Conservation (phyloP, 148 eudicot genomes). For the Arbutus unedo region DNA sequence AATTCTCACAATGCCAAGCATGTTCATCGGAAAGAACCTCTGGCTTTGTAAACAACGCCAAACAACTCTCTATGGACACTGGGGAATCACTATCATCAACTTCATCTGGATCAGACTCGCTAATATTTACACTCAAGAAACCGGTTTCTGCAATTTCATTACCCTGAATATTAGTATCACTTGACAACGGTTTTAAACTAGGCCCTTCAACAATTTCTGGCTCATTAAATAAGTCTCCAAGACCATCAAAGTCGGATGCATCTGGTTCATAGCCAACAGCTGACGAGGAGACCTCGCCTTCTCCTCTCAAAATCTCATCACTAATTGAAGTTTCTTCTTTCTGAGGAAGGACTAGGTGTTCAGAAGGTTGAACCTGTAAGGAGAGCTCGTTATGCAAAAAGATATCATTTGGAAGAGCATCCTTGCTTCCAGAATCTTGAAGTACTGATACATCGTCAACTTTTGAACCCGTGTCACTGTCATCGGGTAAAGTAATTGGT, state of each 20-base stretch:
- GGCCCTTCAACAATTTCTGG: constrained; percentile 55
- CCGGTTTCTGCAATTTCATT: constrained; percentile 36
- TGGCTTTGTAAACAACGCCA: constrained; percentile 60
- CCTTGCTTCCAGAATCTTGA: constrained; percentile 29
- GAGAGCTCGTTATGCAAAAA: constrained; percentile 24
- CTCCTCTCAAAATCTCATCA: constrained; percentile 11
- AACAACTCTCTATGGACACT: constrained; percentile 81
- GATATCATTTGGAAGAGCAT: constrained; percentile 23
- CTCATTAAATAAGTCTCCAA: constrained; percentile 80
- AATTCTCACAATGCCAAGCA: constrained; percentile 93
- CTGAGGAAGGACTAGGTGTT: neutral
- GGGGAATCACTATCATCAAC: constrained; percentile 78
- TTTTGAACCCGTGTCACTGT: constrained; percentile 22
- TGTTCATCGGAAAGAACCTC: constrained; percentile 25
- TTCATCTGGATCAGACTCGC: constrained; percentile 88
- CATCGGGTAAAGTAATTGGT: constrained; percentile 27
- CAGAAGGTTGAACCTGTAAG: constrained; percentile 3
- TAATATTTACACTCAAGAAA: constrained; percentile 36
- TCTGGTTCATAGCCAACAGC: neutral
- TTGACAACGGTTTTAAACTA: constrained; percentile 10
- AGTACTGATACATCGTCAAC: constrained; percentile 15
- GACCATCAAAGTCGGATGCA: constrained; percentile 51
- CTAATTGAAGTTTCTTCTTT: constrained; percentile 24
- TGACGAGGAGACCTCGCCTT: neutral
- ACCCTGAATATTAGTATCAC: constrained; percentile 14